Base-by-base conservation (phyloP, 2,329 filamentous ascomycete species). In the Colletotrichum incanum region DNA sequence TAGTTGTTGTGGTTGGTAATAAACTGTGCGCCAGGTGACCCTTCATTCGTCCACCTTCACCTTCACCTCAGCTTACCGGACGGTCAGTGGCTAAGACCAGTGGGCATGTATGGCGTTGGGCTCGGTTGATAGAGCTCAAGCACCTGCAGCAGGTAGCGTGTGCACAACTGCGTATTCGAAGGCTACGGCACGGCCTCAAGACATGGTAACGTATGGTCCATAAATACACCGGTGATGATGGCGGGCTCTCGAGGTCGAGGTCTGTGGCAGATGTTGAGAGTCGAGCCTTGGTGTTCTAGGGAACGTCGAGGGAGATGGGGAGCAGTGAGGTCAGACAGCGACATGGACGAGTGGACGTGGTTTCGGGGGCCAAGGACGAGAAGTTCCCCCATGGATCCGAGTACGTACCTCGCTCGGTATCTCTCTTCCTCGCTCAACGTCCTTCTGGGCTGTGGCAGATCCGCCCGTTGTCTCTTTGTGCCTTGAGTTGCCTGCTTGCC, bases 41-140 rank as follows among this genome's bases (percentile, higher is more conserved):
- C 28, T 34, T 26, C 52, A 39, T 39, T 28, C 14, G 41, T 52
- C 39, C 50, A 65, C n/a, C 39, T 60, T 60, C 37, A 28, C 41
- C 43, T 41, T 49, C 58, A n/a, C 45, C n/a, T 12, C 20, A n/a
- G 18, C 66, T 65, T 45, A 59, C 23, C 60, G 31, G 23, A 28
- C 66, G 60, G 66, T 59, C 43, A 56, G 61, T 69, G 66, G 66
- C 60, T 37, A 50, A 56, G 66, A 58, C 20, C 28, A 50, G 54
- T 28, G 18, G 14, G 23, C 28, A 20, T 20, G 31, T 37, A n/a
- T 49, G 8, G n/a, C 41, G 43, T 37, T 23, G n/a, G 43, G 43
- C 14, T 18, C 31, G 59, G 31, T 62, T 45, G 45, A 26, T 18
- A 7, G 14, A 12, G 59, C 18, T 41, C 23, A n/a, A 47, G 26